Evolutionary conservation across 1,284 basidiomycete genomes (phyloP).

Genomic region (Anthracocystis walkeri): DNA sequence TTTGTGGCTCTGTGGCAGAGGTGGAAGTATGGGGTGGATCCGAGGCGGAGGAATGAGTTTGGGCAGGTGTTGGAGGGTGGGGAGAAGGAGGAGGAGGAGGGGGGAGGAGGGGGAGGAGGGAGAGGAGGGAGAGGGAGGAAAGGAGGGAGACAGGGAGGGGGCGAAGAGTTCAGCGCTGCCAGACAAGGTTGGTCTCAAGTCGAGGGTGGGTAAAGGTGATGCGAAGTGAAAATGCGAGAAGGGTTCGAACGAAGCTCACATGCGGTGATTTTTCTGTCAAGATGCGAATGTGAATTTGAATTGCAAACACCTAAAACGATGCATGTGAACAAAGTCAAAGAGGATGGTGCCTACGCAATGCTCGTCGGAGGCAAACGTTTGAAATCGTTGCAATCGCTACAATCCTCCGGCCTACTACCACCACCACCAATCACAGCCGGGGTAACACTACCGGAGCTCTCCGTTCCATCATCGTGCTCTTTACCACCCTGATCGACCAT

Average conservation of each 20-base stretch:
- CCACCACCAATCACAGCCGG: constrained; percentile 3
- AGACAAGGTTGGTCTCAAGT: constrained; percentile 29
- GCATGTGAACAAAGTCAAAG: no score
- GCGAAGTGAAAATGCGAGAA: background rate
- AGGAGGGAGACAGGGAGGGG: background rate
- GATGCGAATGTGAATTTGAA: background rate
- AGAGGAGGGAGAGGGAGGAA: constrained; percentile 7
- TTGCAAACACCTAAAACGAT: background rate
- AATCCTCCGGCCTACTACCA: constrained; percentile 16
- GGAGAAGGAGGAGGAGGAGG: constrained; percentile 11
- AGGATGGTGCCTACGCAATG: constrained; percentile 21
- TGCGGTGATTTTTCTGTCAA: no score
- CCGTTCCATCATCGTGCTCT: constrained; percentile 11
- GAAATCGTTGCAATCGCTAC: constrained; percentile 33
- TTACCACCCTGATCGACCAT: constrained; percentile 6
- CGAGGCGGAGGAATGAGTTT: constrained; percentile 92
- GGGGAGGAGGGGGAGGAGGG: constrained; percentile 9
- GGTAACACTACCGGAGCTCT: constrained; percentile 24
- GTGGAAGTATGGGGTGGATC: constrained; percentile 95
- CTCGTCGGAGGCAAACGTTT: constrained; percentile 41
- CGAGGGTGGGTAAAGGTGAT: constrained; percentile 2
- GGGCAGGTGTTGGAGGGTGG: constrained; percentile 74
- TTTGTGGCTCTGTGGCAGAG: constrained; percentile 73
- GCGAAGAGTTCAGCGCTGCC: constrained; percentile 24
- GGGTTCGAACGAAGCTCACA: background rate